Percentiles rank a stretch among this genome's conserved stretches.
phyloP scores from a whole-genome alignment of 257 asterid species.

The Euphrasia confusa region DNA sequence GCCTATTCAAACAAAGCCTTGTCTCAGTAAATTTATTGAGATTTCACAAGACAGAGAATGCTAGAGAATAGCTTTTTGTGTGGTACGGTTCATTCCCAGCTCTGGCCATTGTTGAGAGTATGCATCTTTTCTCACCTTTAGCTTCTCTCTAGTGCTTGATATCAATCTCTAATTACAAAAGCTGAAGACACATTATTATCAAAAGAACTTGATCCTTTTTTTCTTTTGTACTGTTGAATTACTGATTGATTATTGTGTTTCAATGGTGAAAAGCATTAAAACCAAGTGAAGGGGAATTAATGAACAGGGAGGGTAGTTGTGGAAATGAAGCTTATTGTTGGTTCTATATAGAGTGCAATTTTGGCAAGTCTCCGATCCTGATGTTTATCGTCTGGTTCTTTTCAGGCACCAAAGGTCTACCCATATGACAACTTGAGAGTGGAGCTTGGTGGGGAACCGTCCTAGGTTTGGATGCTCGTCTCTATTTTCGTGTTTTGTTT shows the following conservation, averaged over 20 bases:
- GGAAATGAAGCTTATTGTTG: slow-evolving; percentile 1
- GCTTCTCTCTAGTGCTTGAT: neutral
- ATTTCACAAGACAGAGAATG: neutral
- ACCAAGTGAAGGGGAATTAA: neutral
- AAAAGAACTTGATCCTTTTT: neutral
- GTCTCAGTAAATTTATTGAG: neutral
- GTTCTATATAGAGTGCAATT: no score
- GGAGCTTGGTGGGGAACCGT: slow-evolving; percentile 89
- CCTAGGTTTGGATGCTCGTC: slow-evolving; percentile 26
- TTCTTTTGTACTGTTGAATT: neutral
- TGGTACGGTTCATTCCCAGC: neutral
- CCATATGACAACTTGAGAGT: slow-evolving; percentile 77
- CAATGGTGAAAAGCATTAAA: neutral
- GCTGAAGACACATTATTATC: neutral
- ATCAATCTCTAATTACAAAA: slow-evolving; percentile 1
- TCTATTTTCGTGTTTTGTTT: neutral
- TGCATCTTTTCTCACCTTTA: neutral
- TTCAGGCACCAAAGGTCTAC: slow-evolving; percentile 62
- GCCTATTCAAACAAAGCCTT: neutral
- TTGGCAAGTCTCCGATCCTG: neutral
- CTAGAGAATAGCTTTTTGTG: neutral
- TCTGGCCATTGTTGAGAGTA: neutral
- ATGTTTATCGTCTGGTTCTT: neutral
- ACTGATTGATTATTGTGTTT: neutral
- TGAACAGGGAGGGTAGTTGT: neutral